Conservation (phyloP, 805 yeast species). For the Yarrowia osloensis region DNA sequence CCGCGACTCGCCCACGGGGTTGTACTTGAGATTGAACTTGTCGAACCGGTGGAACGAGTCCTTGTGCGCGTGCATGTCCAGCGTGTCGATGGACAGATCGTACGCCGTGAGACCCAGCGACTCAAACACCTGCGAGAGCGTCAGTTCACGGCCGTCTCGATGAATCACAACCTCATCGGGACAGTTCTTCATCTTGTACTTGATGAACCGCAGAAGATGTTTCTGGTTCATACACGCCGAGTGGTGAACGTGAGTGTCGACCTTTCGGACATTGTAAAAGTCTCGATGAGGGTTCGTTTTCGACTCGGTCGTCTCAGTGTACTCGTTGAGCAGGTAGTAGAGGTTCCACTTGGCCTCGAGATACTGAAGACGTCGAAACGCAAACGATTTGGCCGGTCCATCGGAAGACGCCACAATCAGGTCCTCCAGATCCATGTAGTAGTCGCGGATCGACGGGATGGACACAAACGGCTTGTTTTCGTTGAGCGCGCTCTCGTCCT, state of each 20-base stretch:
- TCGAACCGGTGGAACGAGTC: conserved; percentile 98
- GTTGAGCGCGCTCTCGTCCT: conserved; percentile 39
- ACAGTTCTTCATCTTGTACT: conserved; percentile 83
- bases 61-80: conserved; percentile 99
- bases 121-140: conserved; percentile 86
- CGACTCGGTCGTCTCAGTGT: conserved; percentile 86
- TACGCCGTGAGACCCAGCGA: conserved; percentile 90
- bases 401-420: conserved; percentile 78
- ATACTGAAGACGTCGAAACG: conserved; percentile 89
- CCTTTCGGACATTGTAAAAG: conserved; percentile 93
- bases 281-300: conserved; percentile 96
- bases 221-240: conserved; percentile 99
- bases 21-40: conserved; percentile 93
- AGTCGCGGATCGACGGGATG: conserved; percentile 82
- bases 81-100: conserved; percentile 91
- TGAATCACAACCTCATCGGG: conserved; percentile 89
- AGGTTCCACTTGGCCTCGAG: conserved; percentile 96
- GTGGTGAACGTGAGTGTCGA: conserved; percentile 98
- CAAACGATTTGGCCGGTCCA: conserved; percentile 96
- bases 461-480: conserved; percentile 46
- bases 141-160: conserved; percentile 87
- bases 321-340: conserved; percentile 84
- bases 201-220: conserved; percentile 90
- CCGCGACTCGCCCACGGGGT: conserved; percentile 98
- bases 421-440: conserved; percentile 77